Conservation (phyloP, 768 basidiomycete genomes). For the Leccinum ochraceum region DNA sequence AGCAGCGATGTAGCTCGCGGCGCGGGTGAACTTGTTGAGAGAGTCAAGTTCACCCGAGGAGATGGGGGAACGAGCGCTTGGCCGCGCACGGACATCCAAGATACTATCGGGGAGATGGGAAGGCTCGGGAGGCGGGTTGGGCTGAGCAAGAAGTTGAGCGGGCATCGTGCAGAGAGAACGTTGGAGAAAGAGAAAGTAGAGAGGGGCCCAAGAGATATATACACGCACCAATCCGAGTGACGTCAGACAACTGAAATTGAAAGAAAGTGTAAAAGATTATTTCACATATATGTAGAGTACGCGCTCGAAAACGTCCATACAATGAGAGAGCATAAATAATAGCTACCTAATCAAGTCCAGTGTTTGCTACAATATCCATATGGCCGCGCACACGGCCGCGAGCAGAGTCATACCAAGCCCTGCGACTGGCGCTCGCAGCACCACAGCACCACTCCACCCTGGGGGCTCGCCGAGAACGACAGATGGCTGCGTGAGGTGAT, state of each 20-base stretch:
- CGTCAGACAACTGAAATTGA: neutral
- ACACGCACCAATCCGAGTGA: neutral
- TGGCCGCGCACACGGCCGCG: slow-evolving; percentile 7
- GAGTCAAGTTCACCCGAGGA: slow-evolving; percentile 50
- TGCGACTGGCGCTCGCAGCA: slow-evolving; percentile 9
- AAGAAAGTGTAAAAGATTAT: neutral
- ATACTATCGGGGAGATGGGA: slow-evolving; percentile 65
- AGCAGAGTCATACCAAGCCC: slow-evolving; percentile 17
- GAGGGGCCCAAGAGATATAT: neutral
- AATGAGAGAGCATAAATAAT: neutral
- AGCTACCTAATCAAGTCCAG: neutral
- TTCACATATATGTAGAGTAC: neutral
- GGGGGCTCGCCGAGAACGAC: slow-evolving; percentile 66
- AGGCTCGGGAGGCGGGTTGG: slow-evolving; percentile 70
- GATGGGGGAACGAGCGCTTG: slow-evolving; percentile 49
- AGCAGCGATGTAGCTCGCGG: slow-evolving; percentile 71
- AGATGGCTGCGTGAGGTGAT: slow-evolving; percentile 44
- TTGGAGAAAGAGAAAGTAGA: neutral
- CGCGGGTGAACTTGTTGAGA: slow-evolving; percentile 54
- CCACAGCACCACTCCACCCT: slow-evolving; percentile 43
- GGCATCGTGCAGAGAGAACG: slow-evolving; percentile 44
- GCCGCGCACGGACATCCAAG: slow-evolving; percentile 48
- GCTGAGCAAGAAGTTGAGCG: slow-evolving; percentile 53
- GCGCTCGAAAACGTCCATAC: neutral
- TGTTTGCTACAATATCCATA: slow-evolving; percentile 21